These are phyloP conservation scores for Phytopythium montanum DNA, from an alignment of 352 stramenopile species.

Conservation along the genomic window DNA sequence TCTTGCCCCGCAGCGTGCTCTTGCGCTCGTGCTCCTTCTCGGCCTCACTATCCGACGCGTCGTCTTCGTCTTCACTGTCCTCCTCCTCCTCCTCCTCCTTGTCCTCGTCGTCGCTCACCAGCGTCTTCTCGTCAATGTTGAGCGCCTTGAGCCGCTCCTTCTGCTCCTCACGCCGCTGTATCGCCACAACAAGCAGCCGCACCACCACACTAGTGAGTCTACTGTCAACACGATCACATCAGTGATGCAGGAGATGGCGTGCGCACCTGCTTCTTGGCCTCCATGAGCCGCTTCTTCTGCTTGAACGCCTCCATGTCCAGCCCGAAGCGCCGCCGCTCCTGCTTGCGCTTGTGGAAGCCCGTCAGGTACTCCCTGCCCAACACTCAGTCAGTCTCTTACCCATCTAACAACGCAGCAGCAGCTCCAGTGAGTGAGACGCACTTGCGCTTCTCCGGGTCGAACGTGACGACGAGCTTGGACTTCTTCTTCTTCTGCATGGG, in stretches of 20 bases:
- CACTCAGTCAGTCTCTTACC: neutral
- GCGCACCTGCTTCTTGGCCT: slow-evolving; percentile 71
- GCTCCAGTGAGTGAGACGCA: slow-evolving; percentile 18
- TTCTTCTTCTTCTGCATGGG: slow-evolving; percentile 60
- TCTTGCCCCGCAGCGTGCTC: slow-evolving; percentile 19
- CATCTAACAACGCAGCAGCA: neutral
- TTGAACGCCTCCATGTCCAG: slow-evolving; percentile 89
- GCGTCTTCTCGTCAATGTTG: slow-evolving; percentile 54
- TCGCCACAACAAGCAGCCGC: neutral
- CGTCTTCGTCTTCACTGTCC: slow-evolving; percentile 25
- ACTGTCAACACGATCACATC: neutral
- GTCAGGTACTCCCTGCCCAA: slow-evolving; percentile 71
- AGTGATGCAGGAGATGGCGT: neutral
- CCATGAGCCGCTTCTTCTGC: slow-evolving; percentile 78
- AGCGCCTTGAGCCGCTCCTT: slow-evolving; percentile 61
- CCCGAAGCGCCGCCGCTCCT: slow-evolving; percentile 81
- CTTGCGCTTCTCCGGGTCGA: slow-evolving; percentile 86
- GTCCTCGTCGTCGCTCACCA: slow-evolving; percentile 17
- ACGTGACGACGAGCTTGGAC: slow-evolving; percentile 85
- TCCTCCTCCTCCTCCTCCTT: slow-evolving; percentile 20
- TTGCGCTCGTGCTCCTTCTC: slow-evolving; percentile 27
- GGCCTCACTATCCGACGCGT: slow-evolving; percentile 19
- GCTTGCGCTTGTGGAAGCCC: slow-evolving; percentile 86
- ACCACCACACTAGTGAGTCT: neutral
- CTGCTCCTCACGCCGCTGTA: slow-evolving; percentile 66